A percentile compares a stretch with the other conserved stretches of the same genome.
phyloP scores from a whole-genome alignment of 441 rosid genomes.

The Francoa sonchifolia region DNA sequence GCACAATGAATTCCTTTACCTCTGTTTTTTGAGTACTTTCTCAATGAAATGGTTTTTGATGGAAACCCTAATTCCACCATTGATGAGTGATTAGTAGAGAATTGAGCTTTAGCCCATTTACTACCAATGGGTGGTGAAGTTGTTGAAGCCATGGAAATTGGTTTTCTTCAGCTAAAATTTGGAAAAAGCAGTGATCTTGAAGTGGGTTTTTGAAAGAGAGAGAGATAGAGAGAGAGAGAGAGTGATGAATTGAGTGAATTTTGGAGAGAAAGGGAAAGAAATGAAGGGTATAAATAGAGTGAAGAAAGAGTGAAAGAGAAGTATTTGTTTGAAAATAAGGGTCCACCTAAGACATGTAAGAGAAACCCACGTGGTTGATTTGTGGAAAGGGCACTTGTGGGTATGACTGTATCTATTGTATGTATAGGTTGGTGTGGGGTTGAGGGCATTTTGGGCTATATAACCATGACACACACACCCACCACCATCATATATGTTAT shows the following conservation, averaged over 20 bases:
- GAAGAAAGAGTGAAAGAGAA: not conserved
- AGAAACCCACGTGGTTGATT: conserved; percentile 16
- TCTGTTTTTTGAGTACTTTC: conserved; percentile 4
- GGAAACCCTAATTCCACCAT: conserved; percentile 8
- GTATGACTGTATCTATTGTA: not conserved
- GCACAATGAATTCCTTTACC: conserved; percentile 17
- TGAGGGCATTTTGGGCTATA: not conserved
- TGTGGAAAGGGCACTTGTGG: conserved; percentile 3
- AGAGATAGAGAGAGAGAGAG: conserved; percentile 6
- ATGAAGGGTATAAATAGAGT: conserved; percentile 28
- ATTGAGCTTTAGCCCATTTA: conserved; percentile 21
- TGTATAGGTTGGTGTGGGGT: too few relatives aligned
- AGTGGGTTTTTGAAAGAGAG: not conserved
- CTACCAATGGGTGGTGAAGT: conserved; percentile 6
- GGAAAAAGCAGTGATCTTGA: conserved; percentile 1
- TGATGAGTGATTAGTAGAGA: not conserved
- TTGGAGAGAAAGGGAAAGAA: conserved; percentile 7
- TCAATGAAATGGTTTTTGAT: conserved; percentile 7
- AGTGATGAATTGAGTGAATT: not conserved
- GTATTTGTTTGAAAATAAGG: not conserved
- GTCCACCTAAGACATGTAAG: conserved; percentile 14
- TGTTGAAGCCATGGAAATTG: conserved; percentile 20
- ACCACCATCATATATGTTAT: too few relatives aligned
- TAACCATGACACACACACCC: too few relatives aligned
- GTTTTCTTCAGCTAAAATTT: not conserved